Evolutionary conservation across 352 stramenopile species (phyloP).

Genomic region (Globisporangium paroecandrum): DNA sequence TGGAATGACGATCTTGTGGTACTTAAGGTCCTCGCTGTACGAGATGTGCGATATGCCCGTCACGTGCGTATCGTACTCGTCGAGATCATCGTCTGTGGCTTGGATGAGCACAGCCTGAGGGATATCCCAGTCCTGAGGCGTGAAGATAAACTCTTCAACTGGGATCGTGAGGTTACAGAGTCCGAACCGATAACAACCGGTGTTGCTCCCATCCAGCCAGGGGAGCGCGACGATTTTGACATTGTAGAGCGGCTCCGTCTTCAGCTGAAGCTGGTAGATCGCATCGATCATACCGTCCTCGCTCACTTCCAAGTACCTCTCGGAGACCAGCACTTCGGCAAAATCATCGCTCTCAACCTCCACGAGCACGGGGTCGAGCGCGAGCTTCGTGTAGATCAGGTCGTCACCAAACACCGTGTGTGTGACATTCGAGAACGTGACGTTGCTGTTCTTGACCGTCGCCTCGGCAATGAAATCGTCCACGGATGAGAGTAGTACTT

Average conservation of each 20-base stretch:
- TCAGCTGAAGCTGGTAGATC: slow-evolving; percentile 49
- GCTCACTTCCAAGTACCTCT: slow-evolving; percentile 46
- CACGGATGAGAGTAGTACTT: slow-evolving; percentile 40
- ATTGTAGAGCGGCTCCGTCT: slow-evolving; percentile 54
- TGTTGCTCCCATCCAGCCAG: slow-evolving; percentile 58
- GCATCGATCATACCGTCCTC: slow-evolving; percentile 45
- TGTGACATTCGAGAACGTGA: slow-evolving; percentile 59
- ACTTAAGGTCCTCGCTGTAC: slow-evolving; percentile 68
- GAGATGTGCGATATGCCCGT: slow-evolving; percentile 69
- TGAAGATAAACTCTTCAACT: slow-evolving; percentile 52
- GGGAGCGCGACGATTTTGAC: slow-evolving; percentile 64
- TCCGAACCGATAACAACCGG: slow-evolving; percentile 67
- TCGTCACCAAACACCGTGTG: slow-evolving; percentile 68
- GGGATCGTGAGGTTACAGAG: slow-evolving; percentile 70
- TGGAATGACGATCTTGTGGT: slow-evolving; percentile 53
- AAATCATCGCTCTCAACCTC: slow-evolving; percentile 62
- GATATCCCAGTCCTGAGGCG: slow-evolving; percentile 59
- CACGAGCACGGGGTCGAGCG: slow-evolving; percentile 36
- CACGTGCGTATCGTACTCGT: slow-evolving; percentile 59
- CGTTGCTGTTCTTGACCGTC: slow-evolving; percentile 32
- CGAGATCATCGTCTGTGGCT: slow-evolving; percentile 62
- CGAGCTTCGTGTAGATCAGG: slow-evolving; percentile 48
- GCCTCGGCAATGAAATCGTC: slow-evolving; percentile 64
- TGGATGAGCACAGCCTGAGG: slow-evolving; percentile 46
- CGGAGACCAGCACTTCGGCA: slow-evolving; percentile 54